A percentile compares a stretch with the other conserved stretches of the same genome.
phyloP scores from a whole-genome alignment of 1,139 yeast species.

The Yamadazyma epiphylla region DNA sequence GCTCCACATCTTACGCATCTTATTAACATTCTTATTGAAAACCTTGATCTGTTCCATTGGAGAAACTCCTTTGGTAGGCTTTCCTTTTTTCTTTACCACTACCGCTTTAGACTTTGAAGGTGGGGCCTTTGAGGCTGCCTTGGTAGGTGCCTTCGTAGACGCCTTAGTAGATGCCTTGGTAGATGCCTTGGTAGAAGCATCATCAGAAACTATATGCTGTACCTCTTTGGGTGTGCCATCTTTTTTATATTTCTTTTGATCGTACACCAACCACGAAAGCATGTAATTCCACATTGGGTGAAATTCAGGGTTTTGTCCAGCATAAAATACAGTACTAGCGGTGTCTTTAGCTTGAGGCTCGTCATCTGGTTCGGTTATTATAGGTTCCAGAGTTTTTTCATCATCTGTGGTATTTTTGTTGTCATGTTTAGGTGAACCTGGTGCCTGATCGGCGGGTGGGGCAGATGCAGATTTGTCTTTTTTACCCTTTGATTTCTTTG shows the following conservation, averaged over 20 bases:
- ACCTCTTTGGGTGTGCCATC: slow-evolving; percentile 1
- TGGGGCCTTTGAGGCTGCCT: neutral
- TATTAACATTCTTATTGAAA: slow-evolving; percentile 17
- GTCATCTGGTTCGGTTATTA: slow-evolving; percentile 11
- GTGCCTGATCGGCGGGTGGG: no score
- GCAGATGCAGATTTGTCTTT: no score
- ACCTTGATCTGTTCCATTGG: slow-evolving; percentile 11
- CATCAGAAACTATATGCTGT: neutral
- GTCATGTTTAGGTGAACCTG: slow-evolving; percentile 2
- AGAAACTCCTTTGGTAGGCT: slow-evolving; percentile 2
- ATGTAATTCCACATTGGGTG: slow-evolving; percentile 37
- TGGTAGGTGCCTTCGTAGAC: neutral
- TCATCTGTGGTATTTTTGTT: slow-evolving; percentile 3
- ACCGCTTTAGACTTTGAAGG: neutral
- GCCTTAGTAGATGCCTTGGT: slow-evolving; percentile 1
- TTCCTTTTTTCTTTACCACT: neutral
- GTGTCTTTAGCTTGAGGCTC: slow-evolving; percentile 2
- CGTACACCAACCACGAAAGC: slow-evolving; percentile 35
- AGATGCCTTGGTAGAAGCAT: neutral
- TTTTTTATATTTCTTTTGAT: slow-evolving; percentile 9
- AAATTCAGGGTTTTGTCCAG: slow-evolving; percentile 28
- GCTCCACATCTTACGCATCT: slow-evolving; percentile 31
- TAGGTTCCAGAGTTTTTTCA: slow-evolving; percentile 6
- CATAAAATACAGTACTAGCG: slow-evolving; percentile 6
- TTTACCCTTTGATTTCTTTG: slow-evolving; percentile 5